Evolutionary conservation across 441 rosid species (phyloP).

Genomic region (Brassica balearica): DNA sequence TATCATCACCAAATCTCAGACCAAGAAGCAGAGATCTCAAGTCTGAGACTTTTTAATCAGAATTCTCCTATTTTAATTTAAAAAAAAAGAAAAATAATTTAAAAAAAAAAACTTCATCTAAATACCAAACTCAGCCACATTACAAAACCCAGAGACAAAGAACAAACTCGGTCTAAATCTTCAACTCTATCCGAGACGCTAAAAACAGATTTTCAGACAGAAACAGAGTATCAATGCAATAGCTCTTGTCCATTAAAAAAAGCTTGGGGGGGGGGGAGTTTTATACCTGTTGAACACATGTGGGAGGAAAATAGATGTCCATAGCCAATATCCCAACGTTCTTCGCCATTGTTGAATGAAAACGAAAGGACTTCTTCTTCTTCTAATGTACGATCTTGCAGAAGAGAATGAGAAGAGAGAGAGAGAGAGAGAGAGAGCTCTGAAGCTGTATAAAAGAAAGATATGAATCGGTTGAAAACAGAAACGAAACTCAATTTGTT

Average conservation of each 20-base stretch:
- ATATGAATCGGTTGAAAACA: constrained; percentile 37
- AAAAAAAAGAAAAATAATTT: not conserved
- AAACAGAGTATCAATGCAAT: constrained; percentile 39
- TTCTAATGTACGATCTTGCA: constrained; percentile 19
- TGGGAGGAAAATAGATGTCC: constrained; percentile 95
- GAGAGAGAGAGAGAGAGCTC: constrained; percentile 28
- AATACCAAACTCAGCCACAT: constrained; percentile 33
- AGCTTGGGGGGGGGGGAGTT: not conserved
- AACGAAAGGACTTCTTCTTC: constrained; percentile 9
- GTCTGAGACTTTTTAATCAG: not conserved
- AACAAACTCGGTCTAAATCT: not conserved
- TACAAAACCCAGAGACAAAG: constrained; percentile 30
- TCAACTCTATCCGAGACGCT: not conserved
- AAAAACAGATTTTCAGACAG: not conserved
- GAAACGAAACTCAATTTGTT: constrained; percentile 28
- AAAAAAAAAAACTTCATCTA: not conserved
- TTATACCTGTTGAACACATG: constrained; percentile 89
- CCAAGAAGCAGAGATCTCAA: constrained; percentile 23
- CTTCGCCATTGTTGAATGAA: constrained; percentile 69
- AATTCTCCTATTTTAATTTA: not conserved
- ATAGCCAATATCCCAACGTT: constrained; percentile 93
- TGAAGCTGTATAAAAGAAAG: constrained; percentile 26
- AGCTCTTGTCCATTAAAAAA: not conserved
- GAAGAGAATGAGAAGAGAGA: constrained; percentile 12
- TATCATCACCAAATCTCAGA: constrained; percentile 14